phyloP scores from a whole-genome alignment of 805 yeast genomes.

The fission yeast (Schizosaccharomyces pombe) region DNA sequence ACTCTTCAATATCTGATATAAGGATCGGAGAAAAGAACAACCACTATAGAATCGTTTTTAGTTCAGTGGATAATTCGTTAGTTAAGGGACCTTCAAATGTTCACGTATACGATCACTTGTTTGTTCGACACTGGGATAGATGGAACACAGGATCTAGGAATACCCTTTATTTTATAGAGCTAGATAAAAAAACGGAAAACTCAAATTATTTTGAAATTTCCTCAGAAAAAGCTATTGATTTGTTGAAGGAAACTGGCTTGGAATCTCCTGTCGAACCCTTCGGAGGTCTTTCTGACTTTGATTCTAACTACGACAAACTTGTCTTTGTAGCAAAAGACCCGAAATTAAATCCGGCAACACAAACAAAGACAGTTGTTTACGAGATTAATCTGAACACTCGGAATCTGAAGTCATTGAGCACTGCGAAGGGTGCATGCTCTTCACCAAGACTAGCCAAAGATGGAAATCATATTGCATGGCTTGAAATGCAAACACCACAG shows the following conservation, averaged over 20 bases:
- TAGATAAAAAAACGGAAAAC: constrained; percentile 6
- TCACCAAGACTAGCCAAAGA: constrained; percentile 12
- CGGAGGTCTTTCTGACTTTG: constrained; percentile 7
- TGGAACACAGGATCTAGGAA: constrained; percentile 10
- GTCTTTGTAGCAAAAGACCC: constrained; percentile 12
- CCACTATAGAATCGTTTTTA: not conserved
- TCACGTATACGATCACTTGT: constrained; percentile 8
- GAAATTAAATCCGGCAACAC: constrained; percentile 11
- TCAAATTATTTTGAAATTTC: not conserved
- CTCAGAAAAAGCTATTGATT: not conserved
- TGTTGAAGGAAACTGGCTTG: not conserved
- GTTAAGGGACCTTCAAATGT: not conserved
- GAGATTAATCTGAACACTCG: constrained; percentile 7
- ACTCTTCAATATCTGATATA: not conserved
- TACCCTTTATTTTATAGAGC: constrained; percentile 9
- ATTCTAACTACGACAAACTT: constrained; percentile 8
- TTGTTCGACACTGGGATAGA: constrained; percentile 13
- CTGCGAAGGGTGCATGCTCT: constrained; percentile 11
- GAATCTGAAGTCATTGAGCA: constrained; percentile 5
- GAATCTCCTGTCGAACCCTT: not conserved
- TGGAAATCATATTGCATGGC: constrained; percentile 9
- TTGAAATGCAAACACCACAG: constrained; percentile 10
- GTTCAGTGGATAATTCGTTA: no score
- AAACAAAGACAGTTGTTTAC: constrained; percentile 12
- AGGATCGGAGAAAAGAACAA: not conserved